Evolutionary conservation across 139 green algal genomes (phyloP).

Genomic region (Tetradesmus lagerheimii): DNA sequence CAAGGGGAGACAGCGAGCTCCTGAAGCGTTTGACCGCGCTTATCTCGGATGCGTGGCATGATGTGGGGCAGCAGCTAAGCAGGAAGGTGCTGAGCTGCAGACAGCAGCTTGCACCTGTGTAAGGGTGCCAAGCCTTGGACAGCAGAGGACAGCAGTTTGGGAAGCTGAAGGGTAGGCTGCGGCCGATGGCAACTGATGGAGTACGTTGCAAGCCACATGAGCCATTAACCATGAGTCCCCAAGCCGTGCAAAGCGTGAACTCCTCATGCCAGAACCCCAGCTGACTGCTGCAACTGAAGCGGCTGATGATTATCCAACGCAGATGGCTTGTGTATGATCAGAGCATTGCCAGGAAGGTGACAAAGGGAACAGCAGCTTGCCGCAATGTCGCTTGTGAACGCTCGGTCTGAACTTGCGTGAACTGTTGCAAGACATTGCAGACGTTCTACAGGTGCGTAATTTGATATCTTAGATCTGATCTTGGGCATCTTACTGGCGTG

Average conservation of each 20-base stretch:
- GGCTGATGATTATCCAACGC: no score
- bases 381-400: neutral
- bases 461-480: neutral
- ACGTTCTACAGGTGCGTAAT: neutral
- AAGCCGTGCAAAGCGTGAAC: neutral
- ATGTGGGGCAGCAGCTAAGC: neutral
- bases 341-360: no score
- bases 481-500: neutral
- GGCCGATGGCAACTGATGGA: no score
- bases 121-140: neutral
- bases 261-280: neutral
- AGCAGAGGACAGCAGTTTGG: neutral
- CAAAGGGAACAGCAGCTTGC: neutral
- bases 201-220: neutral
- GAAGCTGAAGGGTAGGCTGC: neutral
- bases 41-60: slow-evolving; percentile 17
- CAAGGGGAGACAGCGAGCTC: neutral
- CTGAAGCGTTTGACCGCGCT: neutral
- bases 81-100: no score
- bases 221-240: neutral
- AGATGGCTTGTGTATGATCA: no score
- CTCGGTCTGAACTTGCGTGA: neutral
- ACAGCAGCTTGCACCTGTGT: no score
- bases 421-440: neutral
- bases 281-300: neutral